Percentiles rank a stretch among this genome's conserved stretches.
Evolutionary conservation across 2,329 filamentous ascomycete species (phyloP).

Genomic region (Xylariaceae sp.): DNA sequence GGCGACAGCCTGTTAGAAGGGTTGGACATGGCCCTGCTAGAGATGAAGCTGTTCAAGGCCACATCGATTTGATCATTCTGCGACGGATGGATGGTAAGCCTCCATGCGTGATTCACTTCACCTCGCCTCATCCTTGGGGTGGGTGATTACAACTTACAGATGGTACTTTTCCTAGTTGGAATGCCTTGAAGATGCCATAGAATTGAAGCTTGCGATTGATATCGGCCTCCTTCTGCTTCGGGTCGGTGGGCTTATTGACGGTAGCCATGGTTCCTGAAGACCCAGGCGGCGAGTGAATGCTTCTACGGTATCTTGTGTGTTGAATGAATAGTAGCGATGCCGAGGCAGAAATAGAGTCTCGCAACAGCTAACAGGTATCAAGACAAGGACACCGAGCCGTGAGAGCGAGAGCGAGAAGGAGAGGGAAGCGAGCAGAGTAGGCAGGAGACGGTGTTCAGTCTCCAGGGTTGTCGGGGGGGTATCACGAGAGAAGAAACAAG

Average conservation of each 20-base stretch:
- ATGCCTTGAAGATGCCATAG: slow-evolving; percentile 83
- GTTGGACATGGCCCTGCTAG: slow-evolving; percentile 60
- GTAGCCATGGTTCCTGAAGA: slow-evolving; percentile 27
- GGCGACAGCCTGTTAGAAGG: slow-evolving; percentile 72
- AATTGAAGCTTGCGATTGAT: slow-evolving; percentile 92
- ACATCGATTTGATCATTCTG: slow-evolving; percentile 95
- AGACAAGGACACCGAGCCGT: neutral
- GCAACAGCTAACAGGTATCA: slow-evolving; percentile 12
- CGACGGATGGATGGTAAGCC: slow-evolving; percentile 11
- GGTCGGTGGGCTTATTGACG: slow-evolving; percentile 70
- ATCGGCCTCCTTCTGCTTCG: slow-evolving; percentile 73
- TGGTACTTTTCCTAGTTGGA: slow-evolving; percentile 82
- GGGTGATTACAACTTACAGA: slow-evolving; percentile 52
- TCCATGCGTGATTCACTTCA: neutral
- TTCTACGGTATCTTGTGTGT: neutral
- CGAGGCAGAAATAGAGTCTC: neutral
- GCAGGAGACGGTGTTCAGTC: neutral
- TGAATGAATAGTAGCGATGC: neutral
- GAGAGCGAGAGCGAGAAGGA: neutral
- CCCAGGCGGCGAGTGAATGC: neutral
- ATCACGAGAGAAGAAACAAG: slow-evolving; percentile 15
- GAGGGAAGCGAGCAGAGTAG: neutral
- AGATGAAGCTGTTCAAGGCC: slow-evolving; percentile 81
- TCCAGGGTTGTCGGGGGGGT: slow-evolving; percentile 7
- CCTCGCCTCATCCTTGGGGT: neutral